Base-by-base conservation (phyloP, 2,329 filamentous ascomycete species). In the Berkeleyomyces basicola region DNA sequence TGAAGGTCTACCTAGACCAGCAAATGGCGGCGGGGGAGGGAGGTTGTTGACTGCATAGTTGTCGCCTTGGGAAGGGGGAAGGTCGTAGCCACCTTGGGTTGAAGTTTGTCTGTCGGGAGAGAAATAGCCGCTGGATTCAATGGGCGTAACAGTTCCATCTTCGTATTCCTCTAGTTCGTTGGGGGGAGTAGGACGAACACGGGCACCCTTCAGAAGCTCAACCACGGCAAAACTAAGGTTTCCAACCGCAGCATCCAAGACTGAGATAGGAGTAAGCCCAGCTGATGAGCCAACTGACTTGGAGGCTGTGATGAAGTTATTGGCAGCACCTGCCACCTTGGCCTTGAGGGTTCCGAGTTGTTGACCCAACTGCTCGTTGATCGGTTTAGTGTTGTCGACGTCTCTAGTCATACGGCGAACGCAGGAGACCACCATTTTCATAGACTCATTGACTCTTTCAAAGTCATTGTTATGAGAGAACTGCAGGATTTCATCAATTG, bases 271-370 rank as follows among this genome's bases (percentile, higher is more conserved):
- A 1, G 90, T 92, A 40, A 99, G 81, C 39, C 93, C 93, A 23
- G 83, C 84, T 0, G 90, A 85, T 9, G 83, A 81, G 42, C 88
- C 86, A 72, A 93, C 96, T 70, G 96, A 96, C 76, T 95, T 96
- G 42, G 89, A 87, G 1, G 92, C 90, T 2, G 92, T 97, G 69
- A 97, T 96, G 64, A 99, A 78, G 70, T 92, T 93, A 77, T 97
- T 97, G 58, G 93, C 91, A 1, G 92, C 95, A 2, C 87, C 86
- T n/a, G 90, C 95, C 2, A 97, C 87, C 64, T 86, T 86, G 59
- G 82, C 81, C 73, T 89, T 95, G 65, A 95, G 79, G 72, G 86
- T 90, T 37, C 78, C 76, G 67, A 84, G 83, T 66, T 85, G 77
- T 66, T 83, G 80, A 44, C 75, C 72, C 37, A 77, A 66, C 14